Base-by-base conservation (phyloP, 2,329 filamentous ascomycete species). In the Aspergillus hortae region DNA sequence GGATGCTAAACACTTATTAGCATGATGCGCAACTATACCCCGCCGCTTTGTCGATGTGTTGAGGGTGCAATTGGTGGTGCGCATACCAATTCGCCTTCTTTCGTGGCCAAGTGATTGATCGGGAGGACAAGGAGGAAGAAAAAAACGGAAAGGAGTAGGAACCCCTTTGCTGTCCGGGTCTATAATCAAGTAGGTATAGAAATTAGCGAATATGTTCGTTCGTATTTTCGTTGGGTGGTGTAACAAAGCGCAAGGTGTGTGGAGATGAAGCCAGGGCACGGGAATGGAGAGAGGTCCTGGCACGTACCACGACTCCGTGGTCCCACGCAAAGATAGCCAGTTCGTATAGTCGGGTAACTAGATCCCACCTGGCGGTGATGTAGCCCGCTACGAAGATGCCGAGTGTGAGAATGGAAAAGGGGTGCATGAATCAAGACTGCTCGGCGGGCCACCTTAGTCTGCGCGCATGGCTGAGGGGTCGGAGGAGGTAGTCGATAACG, bases 351-450 rank as follows among this genome's bases (percentile, higher is more conserved):
- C 92, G 87, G 64, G 92, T 96, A 62, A 96, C 91, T 58, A 99
- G 86, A 77, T 97, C 94, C 92, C 94, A 99, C 80, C 94, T 89
- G 70, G 94, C 94, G 77, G 94, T 99, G 74, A 92, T 97, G 82
- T 99, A 99, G 75, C 94, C 94, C 78, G 94, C 92, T 82, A 97
- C 88, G 80, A 99, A 99, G 79, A 99, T 96, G 77, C 89, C 91
- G 77, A 96, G 86, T 68, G 92, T 95, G 74, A 96, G 84, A 73
- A 92, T 80, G 59, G 92, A 97, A 80, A 97, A 96, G 68, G 92
- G 90, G 90, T 96, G 92, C 92, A 97, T 97, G 64, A 75, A 76
- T 74, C 56, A 69, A 58, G 60, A 56, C 59, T 52, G 61, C 61
- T 63, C 49, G 54, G 59, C 56, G 57, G 54, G 58, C 59, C 55